A percentile compares a stretch with the other conserved stretches of the same genome.
These are phyloP conservation scores for Naegleria fowleri DNA, from an alignment of 208 protist genomes.

Conservation along the genomic window DNA sequence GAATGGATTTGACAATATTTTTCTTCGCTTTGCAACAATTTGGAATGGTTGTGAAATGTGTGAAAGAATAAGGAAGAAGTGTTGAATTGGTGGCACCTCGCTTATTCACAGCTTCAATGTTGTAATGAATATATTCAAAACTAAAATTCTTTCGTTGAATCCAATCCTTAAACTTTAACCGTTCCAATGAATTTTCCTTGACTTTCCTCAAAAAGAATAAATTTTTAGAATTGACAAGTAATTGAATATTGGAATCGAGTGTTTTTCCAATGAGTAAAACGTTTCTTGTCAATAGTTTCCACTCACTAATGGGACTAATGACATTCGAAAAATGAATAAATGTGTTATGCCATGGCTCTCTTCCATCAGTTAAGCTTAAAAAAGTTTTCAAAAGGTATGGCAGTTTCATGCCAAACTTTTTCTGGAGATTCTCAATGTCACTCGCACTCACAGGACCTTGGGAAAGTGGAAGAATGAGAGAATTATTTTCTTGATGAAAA, in stretches of 20 bases:
- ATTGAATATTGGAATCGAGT: not conserved
- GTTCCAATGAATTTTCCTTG: not conserved
- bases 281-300: not conserved
- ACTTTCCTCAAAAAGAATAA: no score
- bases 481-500: not conserved
- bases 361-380: not conserved
- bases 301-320: not conserved
- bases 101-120: not conserved
- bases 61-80: not conserved
- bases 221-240: not conserved
- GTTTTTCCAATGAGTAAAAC: not conserved
- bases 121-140: not conserved
- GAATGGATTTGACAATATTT: not conserved
- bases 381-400: not conserved
- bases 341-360: not conserved
- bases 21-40: not conserved
- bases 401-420: not conserved
- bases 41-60: not conserved
- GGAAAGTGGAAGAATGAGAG: not conserved
- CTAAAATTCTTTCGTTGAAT: not conserved
- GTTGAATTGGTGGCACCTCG: no score
- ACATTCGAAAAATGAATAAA: not conserved
- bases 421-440: not conserved
- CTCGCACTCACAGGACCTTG: not conserved
- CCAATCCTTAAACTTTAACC: not conserved